phyloP scores from a whole-genome alignment of 352 stramenopile species.

The Phytopythium cucurbitacearum region DNA sequence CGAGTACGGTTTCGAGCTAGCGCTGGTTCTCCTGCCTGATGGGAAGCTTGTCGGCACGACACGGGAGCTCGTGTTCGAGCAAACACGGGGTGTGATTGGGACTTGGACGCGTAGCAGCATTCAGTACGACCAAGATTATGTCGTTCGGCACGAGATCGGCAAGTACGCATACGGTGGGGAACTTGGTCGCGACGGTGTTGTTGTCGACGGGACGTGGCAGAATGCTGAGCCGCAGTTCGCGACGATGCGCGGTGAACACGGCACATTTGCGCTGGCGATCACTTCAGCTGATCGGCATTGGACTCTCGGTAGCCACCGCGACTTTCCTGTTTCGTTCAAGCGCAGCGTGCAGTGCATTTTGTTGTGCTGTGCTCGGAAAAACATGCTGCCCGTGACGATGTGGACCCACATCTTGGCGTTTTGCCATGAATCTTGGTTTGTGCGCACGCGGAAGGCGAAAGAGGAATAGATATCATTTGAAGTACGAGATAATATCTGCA shows the following conservation, averaged over 20 bases:
- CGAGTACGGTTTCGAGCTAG: constrained; percentile 61
- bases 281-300: constrained; percentile 32
- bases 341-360: constrained; percentile 29
- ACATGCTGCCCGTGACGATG: constrained; percentile 36
- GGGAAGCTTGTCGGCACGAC: constrained; percentile 32
- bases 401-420: constrained; percentile 57
- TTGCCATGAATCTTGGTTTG: constrained; percentile 57
- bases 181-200: constrained; percentile 32
- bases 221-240: constrained; percentile 36
- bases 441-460: neutral
- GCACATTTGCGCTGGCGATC: constrained; percentile 54
- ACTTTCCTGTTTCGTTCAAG: constrained; percentile 44
- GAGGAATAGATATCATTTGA: no score
- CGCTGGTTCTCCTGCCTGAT: constrained; percentile 31
- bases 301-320: constrained; percentile 33
- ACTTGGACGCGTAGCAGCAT: constrained; percentile 28
- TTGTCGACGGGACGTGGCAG: constrained; percentile 41
- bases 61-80: constrained; percentile 57
- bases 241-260: constrained; percentile 34
- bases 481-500: no score
- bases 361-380: constrained; percentile 35
- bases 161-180: constrained; percentile 42
- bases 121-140: constrained; percentile 49
- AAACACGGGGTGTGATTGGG: constrained; percentile 36
- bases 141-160: constrained; percentile 56